Conservation (phyloP, 108 stramenopile genomes). For the Nitzschia sp. region DNA sequence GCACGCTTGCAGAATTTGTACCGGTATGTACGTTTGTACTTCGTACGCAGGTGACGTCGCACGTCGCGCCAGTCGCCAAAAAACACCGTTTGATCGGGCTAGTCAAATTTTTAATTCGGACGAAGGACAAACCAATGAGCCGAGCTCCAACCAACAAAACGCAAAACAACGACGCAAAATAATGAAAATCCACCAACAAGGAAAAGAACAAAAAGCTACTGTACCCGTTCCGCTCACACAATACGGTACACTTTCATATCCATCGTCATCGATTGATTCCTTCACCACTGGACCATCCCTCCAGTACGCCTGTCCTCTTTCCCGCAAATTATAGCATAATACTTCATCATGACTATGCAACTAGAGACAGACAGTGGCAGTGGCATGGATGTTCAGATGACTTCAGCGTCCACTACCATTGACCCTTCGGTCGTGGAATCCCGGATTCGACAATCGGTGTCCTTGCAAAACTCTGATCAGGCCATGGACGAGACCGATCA, state of each 20-base stretch:
- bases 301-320: no score
- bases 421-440: conserved; percentile 76
- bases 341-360: conserved; percentile 7
- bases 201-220: no score
- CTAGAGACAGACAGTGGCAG: not conserved
- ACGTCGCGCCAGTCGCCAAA: no score
- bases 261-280: no score
- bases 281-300: no score
- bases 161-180: not conserved
- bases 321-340: not conserved
- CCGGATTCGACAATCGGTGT: conserved; percentile 77
- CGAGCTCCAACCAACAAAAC: conserved; percentile 3
- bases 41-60: no score
- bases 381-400: conserved; percentile 23
- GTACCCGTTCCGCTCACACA: no score
- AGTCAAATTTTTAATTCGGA: not conserved
- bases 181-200: not conserved
- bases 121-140: not conserved
- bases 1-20: no score
- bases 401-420: conserved; percentile 56
- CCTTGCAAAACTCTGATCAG: conserved; percentile 59
- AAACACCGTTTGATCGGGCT: no score
- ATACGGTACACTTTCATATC: no score
- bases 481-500: conserved; percentile 55
- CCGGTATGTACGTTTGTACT: no score